phyloP scores from a whole-genome alignment of 2,329 filamentous ascomycete species.

The Aspergillus latus region DNA sequence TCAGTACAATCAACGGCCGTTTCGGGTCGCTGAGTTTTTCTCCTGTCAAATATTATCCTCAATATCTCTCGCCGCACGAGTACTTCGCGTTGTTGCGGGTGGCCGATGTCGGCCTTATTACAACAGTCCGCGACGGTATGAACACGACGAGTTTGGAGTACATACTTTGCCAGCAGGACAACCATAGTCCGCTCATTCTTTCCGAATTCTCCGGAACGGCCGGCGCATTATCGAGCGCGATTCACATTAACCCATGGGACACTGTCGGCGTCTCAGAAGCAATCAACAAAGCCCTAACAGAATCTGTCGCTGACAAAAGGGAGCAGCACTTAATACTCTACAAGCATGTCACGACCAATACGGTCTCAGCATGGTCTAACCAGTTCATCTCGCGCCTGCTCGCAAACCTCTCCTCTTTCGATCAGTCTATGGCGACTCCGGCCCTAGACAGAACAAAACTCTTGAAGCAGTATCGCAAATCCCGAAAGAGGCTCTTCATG shows the following conservation, averaged over 20 bases:
- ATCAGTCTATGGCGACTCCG: constrained; percentile 74
- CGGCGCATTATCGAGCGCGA: constrained; percentile 77
- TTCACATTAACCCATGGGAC: constrained; percentile 98
- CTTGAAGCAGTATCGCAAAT: constrained; percentile 70
- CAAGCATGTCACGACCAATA: constrained; percentile 79
- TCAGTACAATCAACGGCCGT: constrained; percentile 85
- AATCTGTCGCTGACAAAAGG: constrained; percentile 65
- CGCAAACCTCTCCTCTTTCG: constrained; percentile 74
- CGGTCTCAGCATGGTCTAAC: constrained; percentile 81
- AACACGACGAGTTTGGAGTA: constrained; percentile 97
- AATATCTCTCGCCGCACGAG: constrained; percentile 85
- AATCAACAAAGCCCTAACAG: constrained; percentile 77
- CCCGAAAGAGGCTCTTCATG: constrained; percentile 86
- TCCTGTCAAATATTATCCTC: constrained; percentile 91
- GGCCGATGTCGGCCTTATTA: constrained; percentile 90
- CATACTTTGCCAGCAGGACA: constrained; percentile 84
- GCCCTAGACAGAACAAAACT: constrained; percentile 73
- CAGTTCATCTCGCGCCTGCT: constrained; percentile 77
- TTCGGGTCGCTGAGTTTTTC: constrained; percentile 87
- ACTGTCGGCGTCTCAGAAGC: constrained; percentile 77
- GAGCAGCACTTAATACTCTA: constrained; percentile 74
- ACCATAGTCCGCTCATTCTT: constrained; percentile 82
- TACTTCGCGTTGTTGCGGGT: constrained; percentile 92
- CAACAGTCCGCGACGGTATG: constrained; percentile 94
- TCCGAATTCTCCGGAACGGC: constrained; percentile 97